phyloP scores from a whole-genome alignment of 805 yeast species.

The Schwanniomyces sp. region DNA sequence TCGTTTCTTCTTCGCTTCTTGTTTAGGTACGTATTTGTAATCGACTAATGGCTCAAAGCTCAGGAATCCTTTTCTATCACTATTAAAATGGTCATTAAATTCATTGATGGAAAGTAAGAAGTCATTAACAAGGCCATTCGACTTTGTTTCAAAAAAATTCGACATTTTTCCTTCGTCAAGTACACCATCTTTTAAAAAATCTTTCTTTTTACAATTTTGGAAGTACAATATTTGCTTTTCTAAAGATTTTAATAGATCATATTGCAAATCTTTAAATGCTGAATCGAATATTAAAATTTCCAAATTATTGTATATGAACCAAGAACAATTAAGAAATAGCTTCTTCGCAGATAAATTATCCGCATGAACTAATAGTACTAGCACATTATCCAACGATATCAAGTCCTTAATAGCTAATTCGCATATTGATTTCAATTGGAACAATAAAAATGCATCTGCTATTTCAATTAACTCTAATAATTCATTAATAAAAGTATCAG shows the following conservation, averaged over 20 bases:
- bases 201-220: slow-evolving; percentile 24
- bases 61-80: slow-evolving; percentile 29
- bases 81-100: slow-evolving; percentile 34
- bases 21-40: slow-evolving; percentile 17
- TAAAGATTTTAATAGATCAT: slow-evolving; percentile 21
- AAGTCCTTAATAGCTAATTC: slow-evolving; percentile 61
- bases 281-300: slow-evolving; percentile 57
- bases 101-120: slow-evolving; percentile 18
- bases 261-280: slow-evolving; percentile 25
- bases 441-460: slow-evolving; percentile 62
- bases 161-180: slow-evolving; percentile 7
- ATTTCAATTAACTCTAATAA: slow-evolving; percentile 59
- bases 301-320: slow-evolving; percentile 67
- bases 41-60: slow-evolving; percentile 39
- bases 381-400: slow-evolving; percentile 59
- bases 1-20: slow-evolving; percentile 17
- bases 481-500: slow-evolving; percentile 49
- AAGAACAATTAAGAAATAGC: slow-evolving; percentile 59
- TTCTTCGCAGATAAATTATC: slow-evolving; percentile 50
- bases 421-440: slow-evolving; percentile 57
- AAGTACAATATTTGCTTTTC: slow-evolving; percentile 29
- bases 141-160: slow-evolving; percentile 20
- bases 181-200: slow-evolving; percentile 19
- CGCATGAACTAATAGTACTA: slow-evolving; percentile 55
- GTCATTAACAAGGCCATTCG: slow-evolving; percentile 14